These are phyloP conservation scores for Aspergillus cejpii DNA, from an alignment of 2,329 filamentous ascomycete genomes.

Conservation along the genomic window DNA sequence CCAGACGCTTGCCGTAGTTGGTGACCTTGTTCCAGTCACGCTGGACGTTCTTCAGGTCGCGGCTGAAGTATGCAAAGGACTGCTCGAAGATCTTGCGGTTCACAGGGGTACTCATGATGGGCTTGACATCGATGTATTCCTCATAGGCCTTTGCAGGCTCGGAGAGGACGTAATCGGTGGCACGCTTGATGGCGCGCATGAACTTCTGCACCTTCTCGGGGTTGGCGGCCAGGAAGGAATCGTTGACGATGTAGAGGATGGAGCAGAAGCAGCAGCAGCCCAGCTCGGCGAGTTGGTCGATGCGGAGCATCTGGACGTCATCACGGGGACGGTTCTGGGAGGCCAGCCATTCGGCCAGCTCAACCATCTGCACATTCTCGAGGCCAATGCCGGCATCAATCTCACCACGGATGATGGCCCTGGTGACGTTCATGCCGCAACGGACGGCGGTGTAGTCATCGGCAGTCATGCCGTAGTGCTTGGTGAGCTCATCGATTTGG, in stretches of 20 bases:
- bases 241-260: conserved; percentile 74
- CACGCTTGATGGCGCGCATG: conserved; percentile 65
- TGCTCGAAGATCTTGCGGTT: conserved; percentile 77
- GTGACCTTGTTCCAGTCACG: conserved; percentile 75
- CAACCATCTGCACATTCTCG: conserved; percentile 78
- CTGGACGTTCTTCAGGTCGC: conserved; percentile 65
- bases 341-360: conserved; percentile 68
- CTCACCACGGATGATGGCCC: conserved; percentile 64
- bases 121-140: conserved; percentile 66
- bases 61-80: conserved; percentile 68
- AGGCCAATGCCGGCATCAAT: conserved; percentile 72
- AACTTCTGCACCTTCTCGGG: conserved; percentile 61
- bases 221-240: conserved; percentile 60
- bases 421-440: conserved; percentile 75
- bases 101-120: conserved; percentile 59
- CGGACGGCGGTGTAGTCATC: conserved; percentile 68
- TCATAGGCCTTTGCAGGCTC: conserved; percentile 58
- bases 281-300: conserved; percentile 70
- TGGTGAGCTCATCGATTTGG: conserved; percentile 73
- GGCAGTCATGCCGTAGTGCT: conserved; percentile 67
- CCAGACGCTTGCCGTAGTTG: conserved; percentile 65
- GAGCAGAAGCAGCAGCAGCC: conserved; percentile 81
- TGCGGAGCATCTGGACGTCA: conserved; percentile 73
- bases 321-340: conserved; percentile 54
- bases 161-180: conserved; percentile 64